phyloP scores from a whole-genome alignment of 306 rosid genomes.

The Vachellia pachyceras region DNA sequence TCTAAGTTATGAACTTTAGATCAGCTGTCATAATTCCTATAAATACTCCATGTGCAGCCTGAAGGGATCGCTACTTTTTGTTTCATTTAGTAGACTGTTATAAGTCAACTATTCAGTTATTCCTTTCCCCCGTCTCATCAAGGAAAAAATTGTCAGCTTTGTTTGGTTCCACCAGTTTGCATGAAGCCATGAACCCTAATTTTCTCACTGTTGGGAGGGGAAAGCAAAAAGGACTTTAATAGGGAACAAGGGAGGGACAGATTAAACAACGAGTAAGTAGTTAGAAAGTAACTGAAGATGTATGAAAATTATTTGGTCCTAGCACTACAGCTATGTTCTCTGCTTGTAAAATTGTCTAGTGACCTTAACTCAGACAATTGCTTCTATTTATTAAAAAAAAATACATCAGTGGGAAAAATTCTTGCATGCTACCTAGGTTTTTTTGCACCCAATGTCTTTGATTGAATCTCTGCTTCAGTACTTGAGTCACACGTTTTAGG shows the following conservation, averaged over 20 bases:
- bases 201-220: constrained; percentile 4
- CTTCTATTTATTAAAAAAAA: neutral
- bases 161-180: neutral
- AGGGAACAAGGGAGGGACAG: neutral
- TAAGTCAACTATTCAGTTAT: neutral
- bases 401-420: neutral
- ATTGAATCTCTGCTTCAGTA: neutral
- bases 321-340: neutral
- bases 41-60: neutral
- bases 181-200: neutral
- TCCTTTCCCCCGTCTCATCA: too few species aligned
- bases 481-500: neutral
- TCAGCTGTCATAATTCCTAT: neutral
- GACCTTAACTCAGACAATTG: neutral
- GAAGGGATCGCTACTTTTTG: neutral
- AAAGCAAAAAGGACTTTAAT: neutral
- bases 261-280: neutral
- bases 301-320: neutral
- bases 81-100: neutral
- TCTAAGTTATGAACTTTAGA: neutral
- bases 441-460: neutral
- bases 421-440: neutral
- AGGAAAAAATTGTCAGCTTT: neutral
- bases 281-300: neutral
- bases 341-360: constrained; percentile 1